Evolutionary conservation across 345 rosid species (phyloP).

Genomic region (Aquilaria malaccensis): DNA sequence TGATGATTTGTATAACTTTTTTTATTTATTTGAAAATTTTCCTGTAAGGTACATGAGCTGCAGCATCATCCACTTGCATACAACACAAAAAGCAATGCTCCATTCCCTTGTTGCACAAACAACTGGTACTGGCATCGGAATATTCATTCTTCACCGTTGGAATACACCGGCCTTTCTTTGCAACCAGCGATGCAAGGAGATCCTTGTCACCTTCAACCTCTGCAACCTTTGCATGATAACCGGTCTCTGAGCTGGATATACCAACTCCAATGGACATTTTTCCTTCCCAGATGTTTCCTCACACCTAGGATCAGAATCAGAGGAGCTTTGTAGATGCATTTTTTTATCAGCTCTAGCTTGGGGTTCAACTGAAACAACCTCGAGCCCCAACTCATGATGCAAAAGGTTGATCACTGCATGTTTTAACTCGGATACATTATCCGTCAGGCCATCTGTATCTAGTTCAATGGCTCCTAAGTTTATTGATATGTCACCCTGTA

Average conservation of each 20-base stretch:
- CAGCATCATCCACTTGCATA: background rate
- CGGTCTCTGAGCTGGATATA: constrained; percentile 63
- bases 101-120: background rate
- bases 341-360: constrained; percentile 1
- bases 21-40: background rate
- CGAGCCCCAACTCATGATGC: constrained; percentile 60
- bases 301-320: constrained; percentile 12
- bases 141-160: constrained; percentile 20
- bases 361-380: constrained; percentile 38
- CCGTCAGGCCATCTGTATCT: constrained; percentile 19
- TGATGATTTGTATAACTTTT: background rate
- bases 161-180: constrained; percentile 29
- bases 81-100: background rate
- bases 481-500: constrained; percentile 68
- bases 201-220: constrained; percentile 61
- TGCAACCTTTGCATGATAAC: constrained; percentile 44
- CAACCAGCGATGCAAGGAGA: constrained; percentile 60
- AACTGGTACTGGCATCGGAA: constrained; percentile 16
- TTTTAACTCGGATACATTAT: constrained; percentile 31
- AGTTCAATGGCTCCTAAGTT: constrained; percentile 44
- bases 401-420: constrained; percentile 49
- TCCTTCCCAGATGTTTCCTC: constrained; percentile 20
- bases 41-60: background rate
- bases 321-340: constrained; percentile 6
- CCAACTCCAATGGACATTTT: constrained; percentile 14